Percentiles rank a stretch among this genome's conserved stretches.
These are phyloP conservation scores for Homolaphlyctis polyrhiza DNA, from an alignment of 371 early-diverging fungal species.

Conservation along the genomic window DNA sequence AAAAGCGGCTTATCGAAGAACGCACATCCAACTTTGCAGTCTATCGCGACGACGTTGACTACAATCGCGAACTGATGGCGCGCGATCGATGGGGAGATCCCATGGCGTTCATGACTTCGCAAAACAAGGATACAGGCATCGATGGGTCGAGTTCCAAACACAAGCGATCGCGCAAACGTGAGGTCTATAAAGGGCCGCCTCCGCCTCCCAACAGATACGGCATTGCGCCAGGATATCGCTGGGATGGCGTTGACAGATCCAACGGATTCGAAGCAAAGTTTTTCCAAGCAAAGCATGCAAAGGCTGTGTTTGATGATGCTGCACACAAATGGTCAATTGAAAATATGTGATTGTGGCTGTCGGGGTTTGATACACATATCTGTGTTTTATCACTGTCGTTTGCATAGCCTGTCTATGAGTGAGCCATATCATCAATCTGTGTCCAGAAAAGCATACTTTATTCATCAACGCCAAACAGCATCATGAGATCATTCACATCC, in stretches of 20 bases:
- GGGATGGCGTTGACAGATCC: slow-evolving; percentile 91
- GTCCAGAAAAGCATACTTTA: neutral
- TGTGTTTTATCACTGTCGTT: too few species aligned
- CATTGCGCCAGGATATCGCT: slow-evolving; percentile 80
- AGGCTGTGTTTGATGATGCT: slow-evolving; percentile 16
- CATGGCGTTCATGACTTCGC: slow-evolving; percentile 35
- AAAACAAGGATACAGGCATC: slow-evolving; percentile 12
- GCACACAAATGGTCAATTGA: slow-evolving; percentile 46
- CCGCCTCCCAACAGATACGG: slow-evolving; percentile 78
- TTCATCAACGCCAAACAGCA: slow-evolving; percentile 17
- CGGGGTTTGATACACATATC: too few species aligned
- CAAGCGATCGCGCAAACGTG: slow-evolving; percentile 8
- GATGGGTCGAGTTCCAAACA: slow-evolving; percentile 3
- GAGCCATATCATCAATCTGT: neutral
- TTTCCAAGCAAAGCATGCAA: slow-evolving; percentile 26
- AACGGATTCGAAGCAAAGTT: slow-evolving; percentile 71
- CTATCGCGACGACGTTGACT: slow-evolving; percentile 39
- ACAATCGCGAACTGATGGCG: slow-evolving; percentile 32
- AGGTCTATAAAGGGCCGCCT: slow-evolving; percentile 30
- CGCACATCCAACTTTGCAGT: slow-evolving; percentile 31
- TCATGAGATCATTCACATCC: slow-evolving; percentile 21
- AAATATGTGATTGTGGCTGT: slow-evolving; percentile 21
- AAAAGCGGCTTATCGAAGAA: slow-evolving; percentile 50
- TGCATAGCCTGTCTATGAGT: too few species aligned
- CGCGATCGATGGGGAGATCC: slow-evolving; percentile 50